These are phyloP conservation scores for Chamaecyparis obtusa DNA, from an alignment of 75 land plant genomes.

Conservation along the genomic window DNA sequence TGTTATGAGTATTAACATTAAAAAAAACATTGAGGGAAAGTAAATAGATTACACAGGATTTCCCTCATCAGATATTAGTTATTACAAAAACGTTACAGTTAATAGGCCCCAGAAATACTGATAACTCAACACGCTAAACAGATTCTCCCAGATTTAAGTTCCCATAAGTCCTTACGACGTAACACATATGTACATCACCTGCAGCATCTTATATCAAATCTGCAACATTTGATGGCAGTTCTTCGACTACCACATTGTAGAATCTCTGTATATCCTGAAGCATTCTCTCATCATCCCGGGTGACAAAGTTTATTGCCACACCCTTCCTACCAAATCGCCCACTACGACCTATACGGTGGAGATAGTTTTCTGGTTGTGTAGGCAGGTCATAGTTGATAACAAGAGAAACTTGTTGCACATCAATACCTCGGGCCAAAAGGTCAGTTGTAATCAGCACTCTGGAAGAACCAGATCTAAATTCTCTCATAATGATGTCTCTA, in stretches of 20 bases:
- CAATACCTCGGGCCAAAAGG: constrained; percentile 73
- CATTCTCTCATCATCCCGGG: constrained; percentile 71
- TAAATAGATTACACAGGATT: neutral
- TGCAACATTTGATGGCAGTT: constrained; percentile 61
- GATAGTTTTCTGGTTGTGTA: constrained; percentile 83
- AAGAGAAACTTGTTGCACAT: constrained; percentile 80
- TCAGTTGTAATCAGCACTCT: constrained; percentile 80
- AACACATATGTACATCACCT: neutral
- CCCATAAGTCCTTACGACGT: neutral
- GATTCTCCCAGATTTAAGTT: neutral
- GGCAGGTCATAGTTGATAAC: constrained; percentile 83
- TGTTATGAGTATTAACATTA: neutral
- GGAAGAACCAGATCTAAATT: constrained; percentile 81
- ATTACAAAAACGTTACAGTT: neutral
- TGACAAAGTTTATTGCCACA: constrained; percentile 73
- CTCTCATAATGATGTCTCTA: constrained; percentile 72
- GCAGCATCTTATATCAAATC: constrained; percentile 36
- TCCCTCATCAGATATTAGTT: constrained; percentile 2
- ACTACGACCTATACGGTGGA: constrained; percentile 83
- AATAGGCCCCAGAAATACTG: neutral
- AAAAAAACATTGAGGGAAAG: neutral
- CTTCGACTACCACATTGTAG: constrained; percentile 59
- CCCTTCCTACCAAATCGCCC: constrained; percentile 76
- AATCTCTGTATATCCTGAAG: constrained; percentile 71
- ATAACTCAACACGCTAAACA: neutral